These are phyloP conservation scores for Nemania bipapillata DNA, from an alignment of 2,329 filamentous ascomycete genomes.

Conservation along the genomic window DNA sequence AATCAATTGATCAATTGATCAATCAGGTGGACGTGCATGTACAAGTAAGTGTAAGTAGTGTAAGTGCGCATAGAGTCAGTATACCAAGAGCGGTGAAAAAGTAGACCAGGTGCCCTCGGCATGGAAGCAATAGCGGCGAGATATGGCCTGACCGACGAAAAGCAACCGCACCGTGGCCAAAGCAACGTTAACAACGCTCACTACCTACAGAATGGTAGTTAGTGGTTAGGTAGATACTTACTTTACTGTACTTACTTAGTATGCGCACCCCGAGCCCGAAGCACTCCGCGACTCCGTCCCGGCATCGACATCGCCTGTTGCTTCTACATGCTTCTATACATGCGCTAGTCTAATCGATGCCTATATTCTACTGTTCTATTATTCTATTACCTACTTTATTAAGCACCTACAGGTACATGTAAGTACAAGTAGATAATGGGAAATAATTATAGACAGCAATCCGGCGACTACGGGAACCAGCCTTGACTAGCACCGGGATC, in stretches of 20 bases:
- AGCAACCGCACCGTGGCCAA: slow-evolving; percentile 7
- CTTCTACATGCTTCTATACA: background rate
- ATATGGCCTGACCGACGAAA: slow-evolving; percentile 1
- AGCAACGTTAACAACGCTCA: slow-evolving; percentile 16
- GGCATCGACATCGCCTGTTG: background rate
- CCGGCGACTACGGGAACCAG: too few species aligned
- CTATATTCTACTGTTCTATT: too few species aligned
- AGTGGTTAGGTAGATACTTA: too few species aligned
- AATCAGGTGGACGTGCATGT: background rate
- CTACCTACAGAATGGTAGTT: too few species aligned
- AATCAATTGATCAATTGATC: too few species aligned
- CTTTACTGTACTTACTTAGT: too few species aligned
- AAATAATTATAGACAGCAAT: too few species aligned
- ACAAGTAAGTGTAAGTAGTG: background rate
- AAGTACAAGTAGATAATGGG: too few species aligned
- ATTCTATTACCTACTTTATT: too few species aligned
- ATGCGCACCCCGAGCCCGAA: background rate
- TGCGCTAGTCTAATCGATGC: too few species aligned
- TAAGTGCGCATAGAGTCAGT: background rate
- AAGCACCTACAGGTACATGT: too few species aligned
- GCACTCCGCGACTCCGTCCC: background rate
- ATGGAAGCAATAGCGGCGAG: background rate
- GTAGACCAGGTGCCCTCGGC: background rate
- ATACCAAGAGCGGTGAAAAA: slow-evolving; percentile 10
- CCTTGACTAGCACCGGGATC: too few species aligned